These are phyloP conservation scores for Aspergillus ochraceoroseus DNA, from an alignment of 2,329 filamentous ascomycete genomes.

Conservation along the genomic window DNA sequence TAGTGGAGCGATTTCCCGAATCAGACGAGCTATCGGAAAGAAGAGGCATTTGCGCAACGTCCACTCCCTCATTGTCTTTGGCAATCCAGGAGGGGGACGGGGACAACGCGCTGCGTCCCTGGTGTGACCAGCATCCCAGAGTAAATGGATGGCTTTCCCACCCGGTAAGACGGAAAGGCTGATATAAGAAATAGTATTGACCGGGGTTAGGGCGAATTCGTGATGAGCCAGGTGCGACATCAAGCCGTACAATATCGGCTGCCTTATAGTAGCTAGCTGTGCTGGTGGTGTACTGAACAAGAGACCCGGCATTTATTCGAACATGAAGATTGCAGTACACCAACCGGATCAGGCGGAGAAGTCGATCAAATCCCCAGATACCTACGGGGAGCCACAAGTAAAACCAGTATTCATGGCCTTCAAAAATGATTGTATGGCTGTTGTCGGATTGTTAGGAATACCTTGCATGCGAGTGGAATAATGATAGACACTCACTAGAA, in stretches of 20 bases:
- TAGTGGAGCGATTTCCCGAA: background rate
- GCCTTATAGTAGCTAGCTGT: slow-evolving; percentile 42
- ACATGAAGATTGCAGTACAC: slow-evolving; percentile 45
- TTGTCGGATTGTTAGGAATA: background rate
- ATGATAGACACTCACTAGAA: slow-evolving; percentile 42
- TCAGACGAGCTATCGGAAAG: slow-evolving; percentile 18
- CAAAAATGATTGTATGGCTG: slow-evolving; percentile 49
- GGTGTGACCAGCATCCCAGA: slow-evolving; percentile 33
- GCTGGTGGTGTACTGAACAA: slow-evolving; percentile 33
- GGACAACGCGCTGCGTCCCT: slow-evolving; percentile 1
- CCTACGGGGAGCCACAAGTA: slow-evolving; percentile 50
- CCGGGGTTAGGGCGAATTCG: slow-evolving; percentile 41
- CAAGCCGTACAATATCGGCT: slow-evolving; percentile 47
- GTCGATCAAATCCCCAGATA: slow-evolving; percentile 49
- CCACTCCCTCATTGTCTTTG: slow-evolving; percentile 12
- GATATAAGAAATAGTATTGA: slow-evolving; percentile 50
- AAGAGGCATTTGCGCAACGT: slow-evolving; percentile 26
- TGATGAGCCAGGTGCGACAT: slow-evolving; percentile 38
- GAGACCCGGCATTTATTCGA: slow-evolving; percentile 16
- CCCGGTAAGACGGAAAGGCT: slow-evolving; percentile 41
- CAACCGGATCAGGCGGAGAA: slow-evolving; percentile 42
- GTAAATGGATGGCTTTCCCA: slow-evolving; percentile 54
- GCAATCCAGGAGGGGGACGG: background rate
- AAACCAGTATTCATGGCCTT: slow-evolving; percentile 45
- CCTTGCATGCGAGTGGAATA: too few species aligned